Evolutionary conservation across 169 alveolate species (phyloP).

Genomic region (Plasmodium fragile): DNA sequence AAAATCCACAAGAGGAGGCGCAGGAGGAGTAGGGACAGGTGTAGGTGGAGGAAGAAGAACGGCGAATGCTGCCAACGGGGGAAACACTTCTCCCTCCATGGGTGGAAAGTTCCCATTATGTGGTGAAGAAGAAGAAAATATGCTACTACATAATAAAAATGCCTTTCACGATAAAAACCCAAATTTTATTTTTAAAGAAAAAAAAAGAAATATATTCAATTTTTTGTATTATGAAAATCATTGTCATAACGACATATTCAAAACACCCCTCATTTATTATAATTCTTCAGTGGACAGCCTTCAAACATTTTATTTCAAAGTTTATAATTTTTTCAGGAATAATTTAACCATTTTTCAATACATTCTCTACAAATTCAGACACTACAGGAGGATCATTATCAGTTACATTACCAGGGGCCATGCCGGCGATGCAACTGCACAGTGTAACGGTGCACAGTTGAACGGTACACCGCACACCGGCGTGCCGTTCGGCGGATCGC

Average conservation of each 20-base stretch:
- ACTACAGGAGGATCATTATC: slow-evolving; percentile 6
- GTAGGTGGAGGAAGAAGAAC: not conserved
- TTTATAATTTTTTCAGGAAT: slow-evolving; percentile 24
- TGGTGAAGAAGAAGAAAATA: slow-evolving; percentile 23
- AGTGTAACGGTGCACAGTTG: not conserved
- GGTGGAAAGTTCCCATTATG: slow-evolving; percentile 26
- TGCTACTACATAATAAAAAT: slow-evolving; percentile 28
- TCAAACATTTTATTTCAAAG: slow-evolving; percentile 29
- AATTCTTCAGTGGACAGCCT: slow-evolving; percentile 43
- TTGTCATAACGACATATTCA: slow-evolving; percentile 55
- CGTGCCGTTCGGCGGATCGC: not conserved
- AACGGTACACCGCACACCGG: not conserved
- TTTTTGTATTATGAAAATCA: slow-evolving; percentile 67
- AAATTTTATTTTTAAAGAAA: slow-evolving; percentile 35
- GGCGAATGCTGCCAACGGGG: not conserved
- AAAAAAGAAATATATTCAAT: slow-evolving; percentile 32
- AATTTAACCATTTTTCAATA: not conserved
- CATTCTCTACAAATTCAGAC: not conserved
- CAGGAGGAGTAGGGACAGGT: not conserved
- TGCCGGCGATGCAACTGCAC: not conserved
- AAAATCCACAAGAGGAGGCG: slow-evolving; percentile 5
- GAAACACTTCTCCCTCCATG: not conserved
- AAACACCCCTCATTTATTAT: slow-evolving; percentile 54
- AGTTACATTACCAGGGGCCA: not conserved
- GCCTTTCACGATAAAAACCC: slow-evolving; percentile 32